Evolutionary conservation across 208 protist genomes (phyloP).

Genomic region (Trypanosoma vivax): DNA sequence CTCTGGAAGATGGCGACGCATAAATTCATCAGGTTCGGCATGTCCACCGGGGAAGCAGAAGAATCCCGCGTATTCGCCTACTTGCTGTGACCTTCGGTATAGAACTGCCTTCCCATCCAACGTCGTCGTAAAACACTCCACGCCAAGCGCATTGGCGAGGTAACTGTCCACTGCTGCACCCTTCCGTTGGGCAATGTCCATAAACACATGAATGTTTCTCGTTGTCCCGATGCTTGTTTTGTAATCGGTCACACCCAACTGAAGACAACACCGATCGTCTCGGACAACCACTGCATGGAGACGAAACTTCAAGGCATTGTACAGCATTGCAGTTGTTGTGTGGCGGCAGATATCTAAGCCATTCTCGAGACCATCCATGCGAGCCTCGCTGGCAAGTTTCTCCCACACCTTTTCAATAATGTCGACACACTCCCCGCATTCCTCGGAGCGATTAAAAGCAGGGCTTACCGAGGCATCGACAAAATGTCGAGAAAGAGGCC

Average conservation of each 20-base stretch:
- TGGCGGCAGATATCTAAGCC: no score
- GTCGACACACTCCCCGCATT: slow-evolving; percentile 1
- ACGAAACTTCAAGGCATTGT: slow-evolving; percentile 45
- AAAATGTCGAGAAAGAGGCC: neutral
- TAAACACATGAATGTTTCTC: slow-evolving; percentile 10
- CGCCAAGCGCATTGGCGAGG: slow-evolving; percentile 35
- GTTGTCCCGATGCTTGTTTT: slow-evolving; percentile 34
- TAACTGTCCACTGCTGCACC: slow-evolving; percentile 2
- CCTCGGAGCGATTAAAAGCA: slow-evolving; percentile 15
- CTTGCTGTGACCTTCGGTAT: slow-evolving; percentile 25
- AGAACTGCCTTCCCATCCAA: slow-evolving; percentile 26
- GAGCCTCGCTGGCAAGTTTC: neutral
- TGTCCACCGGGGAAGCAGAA: slow-evolving; percentile 41
- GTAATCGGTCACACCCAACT: slow-evolving; percentile 47
- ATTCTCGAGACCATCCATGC: no score
- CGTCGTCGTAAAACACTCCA: slow-evolving; percentile 32
- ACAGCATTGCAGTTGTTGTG: no score
- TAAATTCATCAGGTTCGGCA: slow-evolving; percentile 26
- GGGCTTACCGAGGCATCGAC: slow-evolving; percentile 8
- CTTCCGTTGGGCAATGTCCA: neutral
- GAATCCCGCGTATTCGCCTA: slow-evolving; percentile 34
- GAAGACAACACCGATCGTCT: slow-evolving; percentile 9
- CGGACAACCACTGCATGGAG: slow-evolving; percentile 12
- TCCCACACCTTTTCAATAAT: slow-evolving; percentile 28
- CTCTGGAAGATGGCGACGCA: slow-evolving; percentile 9